Evolutionary conservation across 495 filamentous ascomycete genomes (phyloP), one percentile per base, ranked within the genome.

Genomic region (Penicillium atrosanguineum): DNA sequence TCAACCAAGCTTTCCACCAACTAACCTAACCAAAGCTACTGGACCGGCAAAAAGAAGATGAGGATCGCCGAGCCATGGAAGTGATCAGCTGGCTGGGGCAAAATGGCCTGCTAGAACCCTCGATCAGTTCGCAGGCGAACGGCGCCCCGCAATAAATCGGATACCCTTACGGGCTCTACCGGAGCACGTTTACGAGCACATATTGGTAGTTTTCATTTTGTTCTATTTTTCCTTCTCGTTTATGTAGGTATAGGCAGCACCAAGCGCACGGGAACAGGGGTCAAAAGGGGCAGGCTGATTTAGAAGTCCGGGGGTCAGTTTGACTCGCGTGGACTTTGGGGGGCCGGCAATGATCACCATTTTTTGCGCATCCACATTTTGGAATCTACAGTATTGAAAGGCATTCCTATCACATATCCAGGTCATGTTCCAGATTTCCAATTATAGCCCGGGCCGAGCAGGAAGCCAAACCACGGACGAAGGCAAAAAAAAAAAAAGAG

Each of bases 11-110:
- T 31, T 50, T 51, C 20, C 38, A 40, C 38, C 2, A 9, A 60
- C 59, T 63, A 46, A 63, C 42, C 14, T 23, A 3, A 36, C 11
- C 23, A 23, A 50, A 80, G 77, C 65, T 81, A 40, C 61, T 79
- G 41, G 74, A 74, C 36, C 77, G 69, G 34, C 74, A 79, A 52
- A 73, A 73, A 50, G 64, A 71, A 46, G 71, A 74, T 36, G 72
- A 77, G 16, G 66, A 76, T 46, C 68, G 65, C 16, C 69, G 65
- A 40, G 62, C 72, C 6, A 71, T 79, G 71, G 69, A 78, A 59
- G 69, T 70, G 23, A 78, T 79, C 29, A 46, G 55, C 37, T 74
- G 69, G 69, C 59, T 80, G 7, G 77, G 77, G 11, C 68, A 75
- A 16, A 70, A 72, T 42, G 72, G 76, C 12, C 20, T 68, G 21